Base-by-base conservation (phyloP, 1,139 yeast genomes). In the Scheffersomyces cryptocercus region DNA sequence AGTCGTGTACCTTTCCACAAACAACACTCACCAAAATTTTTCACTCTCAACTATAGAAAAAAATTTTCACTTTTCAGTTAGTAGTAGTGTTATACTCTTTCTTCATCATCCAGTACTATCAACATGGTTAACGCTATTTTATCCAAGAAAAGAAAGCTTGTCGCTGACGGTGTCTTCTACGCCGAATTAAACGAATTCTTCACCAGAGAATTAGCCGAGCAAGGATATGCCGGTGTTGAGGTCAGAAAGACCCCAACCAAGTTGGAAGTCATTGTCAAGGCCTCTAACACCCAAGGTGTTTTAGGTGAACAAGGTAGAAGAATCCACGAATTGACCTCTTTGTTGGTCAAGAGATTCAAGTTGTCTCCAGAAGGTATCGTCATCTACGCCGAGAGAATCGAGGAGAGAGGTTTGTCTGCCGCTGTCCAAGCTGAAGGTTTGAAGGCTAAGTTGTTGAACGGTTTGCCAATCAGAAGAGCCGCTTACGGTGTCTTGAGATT, bases 81-180 rank as follows among this genome's bases (percentile, higher is more conserved):
- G 8, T 20, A 20, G 26, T 20, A 20, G 26, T 6, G 3, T 20
- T 20, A 20, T 20, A 20, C 10, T n/a, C 35, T 13, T 38, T 41
- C 44, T 40, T 44, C 41, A 44, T 34, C 31, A 40, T 40, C 41
- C 37, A 41, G 38, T 35, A 40, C 38, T 47, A 40, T 33, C 39
- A 72, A 61, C 65, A 79, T 78, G 82, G 82, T 62, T 59, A 46
- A 45, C 69, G 79, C 82, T 68, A 78, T 82, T 71, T 82, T 85
- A 70, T 85, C 91, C 70, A 85, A 85, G 79, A 84, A 84, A 75
- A 85, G 90, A 84, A 85, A 85, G 85, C 80, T 85, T 67, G 97
- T 91, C 77, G 97, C 97, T 78, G 99, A 93, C 84, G 99, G 99
- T 88, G 99, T 93, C 70, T 89, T 93, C 85, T 93, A 86, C 95